Evolutionary conservation across 1,139 yeast species (phyloP).

Genomic region (Ogataea hybrid): DNA sequence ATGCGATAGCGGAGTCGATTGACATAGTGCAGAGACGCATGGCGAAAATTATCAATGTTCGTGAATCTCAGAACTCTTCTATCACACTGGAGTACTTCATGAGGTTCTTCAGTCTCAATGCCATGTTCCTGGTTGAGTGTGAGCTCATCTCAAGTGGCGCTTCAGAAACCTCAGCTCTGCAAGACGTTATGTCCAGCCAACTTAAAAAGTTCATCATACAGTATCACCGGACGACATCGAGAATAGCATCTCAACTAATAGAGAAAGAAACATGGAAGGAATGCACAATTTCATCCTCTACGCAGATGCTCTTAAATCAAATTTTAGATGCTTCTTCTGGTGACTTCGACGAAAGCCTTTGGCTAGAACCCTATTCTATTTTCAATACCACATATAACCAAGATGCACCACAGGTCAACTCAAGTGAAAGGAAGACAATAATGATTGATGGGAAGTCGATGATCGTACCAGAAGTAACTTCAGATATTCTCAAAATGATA

Average conservation of each 20-base stretch:
- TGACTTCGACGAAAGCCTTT: constrained; percentile 40
- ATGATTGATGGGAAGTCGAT: constrained; percentile 39
- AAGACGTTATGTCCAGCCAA: constrained; percentile 68
- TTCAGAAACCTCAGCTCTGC: constrained; percentile 56
- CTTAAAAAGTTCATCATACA: constrained; percentile 57
- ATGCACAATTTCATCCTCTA: constrained; percentile 43
- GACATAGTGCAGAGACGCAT: constrained; percentile 74
- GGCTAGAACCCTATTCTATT: constrained; percentile 44
- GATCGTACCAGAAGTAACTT: constrained; percentile 44
- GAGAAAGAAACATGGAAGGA: constrained; percentile 85
- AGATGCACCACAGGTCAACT: not conserved
- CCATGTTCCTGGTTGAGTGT: constrained; percentile 76
- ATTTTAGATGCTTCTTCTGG: constrained; percentile 46
- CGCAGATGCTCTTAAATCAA: constrained; percentile 56
- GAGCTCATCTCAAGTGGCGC: constrained; percentile 76
- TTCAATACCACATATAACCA: constrained; percentile 15
- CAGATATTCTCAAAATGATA: constrained; percentile 37
- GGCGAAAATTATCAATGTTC: constrained; percentile 73
- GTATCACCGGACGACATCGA: constrained; percentile 52
- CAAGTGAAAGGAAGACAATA: constrained; percentile 37
- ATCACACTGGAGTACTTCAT: constrained; percentile 56
- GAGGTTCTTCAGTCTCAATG: constrained; percentile 62
- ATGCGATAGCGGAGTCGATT: constrained; percentile 61
- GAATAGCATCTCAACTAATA: constrained; percentile 44
- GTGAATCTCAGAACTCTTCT: constrained; percentile 69